Evolutionary conservation across 495 filamentous ascomycete species (phyloP), one percentile per base, ranked within the genome.

Genomic region (Hyaloscypha finlandica): DNA sequence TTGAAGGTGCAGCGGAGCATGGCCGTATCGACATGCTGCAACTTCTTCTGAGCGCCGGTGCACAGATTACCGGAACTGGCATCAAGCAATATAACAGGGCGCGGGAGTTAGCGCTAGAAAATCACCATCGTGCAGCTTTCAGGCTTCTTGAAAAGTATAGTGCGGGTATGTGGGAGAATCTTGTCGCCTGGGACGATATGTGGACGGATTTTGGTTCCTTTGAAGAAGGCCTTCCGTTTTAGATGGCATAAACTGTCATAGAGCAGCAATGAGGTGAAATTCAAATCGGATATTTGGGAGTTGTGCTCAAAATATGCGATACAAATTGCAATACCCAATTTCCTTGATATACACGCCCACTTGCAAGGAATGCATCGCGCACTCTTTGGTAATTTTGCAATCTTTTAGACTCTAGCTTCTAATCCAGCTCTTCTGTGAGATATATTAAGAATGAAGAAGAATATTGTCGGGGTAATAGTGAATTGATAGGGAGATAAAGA

Each of bases 1-100:
- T 83, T 6, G 73, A 77, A 66, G 80, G 76, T 22, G 78, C 80
- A 35, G 79, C 80, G 9, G 79, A 81, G 68, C 68, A 79, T 51
- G 79, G 80, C 12, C 75, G 80, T 19, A 68, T 81, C 25, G 79
- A 81, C 67, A 81, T 81, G 74, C 22, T 64, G 64, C 66, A 16
- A 65, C 74, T 60, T 73, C 68, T 31, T 66, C 32, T 16, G 68
- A 63, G 33, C n/a, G 33, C 55, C 30, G 59, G 54, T 16, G 64
- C 57, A n/a, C 22, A 51, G 25, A 31, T 60, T 63, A 65, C n/a
- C 11, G 60, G 60, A 29, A 63, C 37, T 31, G 42, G 60, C 19
- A 8, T 52, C 60, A 42, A 4, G 59, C 60, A 63, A 63, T 63
- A 63, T 53, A 14, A 37, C 25, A 55, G 52, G 32, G 62, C 62